Base-by-base conservation (phyloP, 1,284 basidiomycete species). In the Sphaerobolus stellatus region DNA sequence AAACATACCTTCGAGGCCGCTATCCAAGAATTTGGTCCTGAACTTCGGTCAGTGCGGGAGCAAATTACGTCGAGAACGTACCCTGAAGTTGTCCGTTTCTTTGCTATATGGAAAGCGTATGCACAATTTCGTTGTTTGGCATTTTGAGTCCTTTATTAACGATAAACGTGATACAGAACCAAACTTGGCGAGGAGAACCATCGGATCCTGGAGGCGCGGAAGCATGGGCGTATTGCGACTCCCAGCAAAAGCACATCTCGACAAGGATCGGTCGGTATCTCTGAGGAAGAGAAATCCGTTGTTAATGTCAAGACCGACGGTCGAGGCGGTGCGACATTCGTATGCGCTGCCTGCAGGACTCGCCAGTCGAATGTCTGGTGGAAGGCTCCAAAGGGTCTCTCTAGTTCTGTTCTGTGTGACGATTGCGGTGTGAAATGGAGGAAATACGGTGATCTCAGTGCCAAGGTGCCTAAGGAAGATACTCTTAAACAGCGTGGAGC, bases 371-470 rank as follows among this genome's bases (percentile, higher is more conserved):
- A 76, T 46, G 74, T 73, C 4, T 95, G 92, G 94, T 93, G 90
- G 91, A 86, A 89, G 70, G 86, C 91, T 49, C 89, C 90, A 4
- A 88, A 90, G 67, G 83, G 86, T 38, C 78, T 94, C 51, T 75
- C 76, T 20, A 84, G 81, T 1, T 77, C 76, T 53, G 78, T 92
- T 44, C 80, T 94, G 60, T 93, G 92, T 69, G 88, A 93, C 48
- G 78, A 70, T 29, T 95, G 92, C 65, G 92, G 92, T 48, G 76
- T 78, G 33, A 84, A 82, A 61, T 95, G 92, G 85, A 76, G 92
- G 60, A 94, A 94, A 70, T 95, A 95, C 66, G 92, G 91, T 0
- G 91, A 94, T 62, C 72, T 91, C 40, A 89, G 86, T 62, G 84
- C 88, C 18, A 76, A 87, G 36, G 83, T 84, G 8, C 56, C 59